These are phyloP conservation scores for Phytophthora niederhauseri DNA, from an alignment of 352 stramenopile genomes.

Conservation along the genomic window DNA sequence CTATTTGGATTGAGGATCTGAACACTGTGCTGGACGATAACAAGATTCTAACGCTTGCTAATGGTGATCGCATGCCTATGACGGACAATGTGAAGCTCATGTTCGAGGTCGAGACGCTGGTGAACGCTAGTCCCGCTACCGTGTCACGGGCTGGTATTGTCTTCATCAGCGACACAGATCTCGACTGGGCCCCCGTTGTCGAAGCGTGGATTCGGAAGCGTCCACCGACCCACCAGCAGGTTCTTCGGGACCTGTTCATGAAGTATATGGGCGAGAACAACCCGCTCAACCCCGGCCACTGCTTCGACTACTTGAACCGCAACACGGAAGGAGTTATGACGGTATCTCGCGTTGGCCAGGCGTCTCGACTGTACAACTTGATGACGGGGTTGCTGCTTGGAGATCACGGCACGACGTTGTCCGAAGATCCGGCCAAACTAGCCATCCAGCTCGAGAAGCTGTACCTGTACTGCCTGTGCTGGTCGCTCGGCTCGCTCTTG, in stretches of 20 bases:
- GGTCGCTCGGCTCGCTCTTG: constrained; percentile 96
- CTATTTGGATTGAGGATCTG: constrained; percentile 99
- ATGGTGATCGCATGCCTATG: constrained; percentile 98
- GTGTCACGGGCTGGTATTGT: constrained; percentile 98
- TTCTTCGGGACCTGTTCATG: constrained; percentile 93
- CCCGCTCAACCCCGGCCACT: constrained; percentile 93
- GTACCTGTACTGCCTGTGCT: constrained; percentile 97
- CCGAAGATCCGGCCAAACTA: constrained; percentile 71
- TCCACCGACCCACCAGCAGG: constrained; percentile 81
- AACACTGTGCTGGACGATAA: constrained; percentile 99
- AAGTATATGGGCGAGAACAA: constrained; percentile 98
- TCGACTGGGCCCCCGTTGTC: constrained; percentile 97
- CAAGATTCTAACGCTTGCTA: constrained; percentile 97
- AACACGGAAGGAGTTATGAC: constrained; percentile 95
- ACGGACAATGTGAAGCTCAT: constrained; percentile 98
- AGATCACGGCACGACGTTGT: constrained; percentile 69
- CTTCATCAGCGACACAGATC: constrained; percentile 98
- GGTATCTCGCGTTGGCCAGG: constrained; percentile 92
- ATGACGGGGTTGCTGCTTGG: constrained; percentile 93
- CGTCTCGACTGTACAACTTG: constrained; percentile 82
- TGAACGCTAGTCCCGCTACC: constrained; percentile 97
- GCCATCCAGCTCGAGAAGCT: constrained; percentile 94
- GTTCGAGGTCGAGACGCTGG: constrained; percentile 98
- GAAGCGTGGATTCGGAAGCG: constrained; percentile 97
- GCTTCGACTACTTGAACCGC: constrained; percentile 96